phyloP scores from a whole-genome alignment of 2,329 filamentous ascomycete genomes.

The Aureobasidium uvarum region DNA sequence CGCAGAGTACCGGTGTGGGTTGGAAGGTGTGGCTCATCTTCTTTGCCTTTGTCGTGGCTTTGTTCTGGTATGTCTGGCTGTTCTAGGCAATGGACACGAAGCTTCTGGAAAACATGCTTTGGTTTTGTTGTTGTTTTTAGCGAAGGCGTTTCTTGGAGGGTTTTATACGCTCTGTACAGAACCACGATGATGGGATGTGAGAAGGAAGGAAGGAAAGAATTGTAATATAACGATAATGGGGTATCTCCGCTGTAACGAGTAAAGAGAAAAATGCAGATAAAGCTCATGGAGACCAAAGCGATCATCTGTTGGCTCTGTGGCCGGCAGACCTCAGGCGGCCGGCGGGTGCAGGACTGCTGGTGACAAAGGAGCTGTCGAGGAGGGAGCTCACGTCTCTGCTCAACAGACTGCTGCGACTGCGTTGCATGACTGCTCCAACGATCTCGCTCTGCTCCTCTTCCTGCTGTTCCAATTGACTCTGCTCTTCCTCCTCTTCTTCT shows the following conservation, averaged over 20 bases:
- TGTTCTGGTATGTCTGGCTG: conserved; percentile 93
- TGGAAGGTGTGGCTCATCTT: conserved; percentile 95
- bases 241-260: conserved; percentile 23
- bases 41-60: conserved; percentile 73
- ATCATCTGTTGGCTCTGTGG: conserved; percentile 18
- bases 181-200: background rate
- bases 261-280: conserved; percentile 2
- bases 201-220: background rate
- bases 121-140: conserved; percentile 11
- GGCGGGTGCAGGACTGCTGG: conserved; percentile 39
- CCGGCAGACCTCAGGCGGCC: conserved; percentile 23
- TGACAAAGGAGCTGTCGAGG: conserved; percentile 40
- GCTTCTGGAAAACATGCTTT: background rate
- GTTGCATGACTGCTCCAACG: conserved; percentile 3
- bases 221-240: conserved; percentile 18
- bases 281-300: background rate
- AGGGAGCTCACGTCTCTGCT: conserved; percentile 39
- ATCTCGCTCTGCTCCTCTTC: conserved; percentile 1
- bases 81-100: conserved; percentile 39
- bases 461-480: conserved; percentile 31
- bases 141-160: conserved; percentile 4
- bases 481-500: conserved; percentile 36
- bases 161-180: background rate
- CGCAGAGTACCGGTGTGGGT: conserved; percentile 85
- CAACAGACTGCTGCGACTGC: conserved; percentile 34